phyloP scores from a whole-genome alignment of 495 filamentous ascomycete species.

The Penicillium turbatum region DNA sequence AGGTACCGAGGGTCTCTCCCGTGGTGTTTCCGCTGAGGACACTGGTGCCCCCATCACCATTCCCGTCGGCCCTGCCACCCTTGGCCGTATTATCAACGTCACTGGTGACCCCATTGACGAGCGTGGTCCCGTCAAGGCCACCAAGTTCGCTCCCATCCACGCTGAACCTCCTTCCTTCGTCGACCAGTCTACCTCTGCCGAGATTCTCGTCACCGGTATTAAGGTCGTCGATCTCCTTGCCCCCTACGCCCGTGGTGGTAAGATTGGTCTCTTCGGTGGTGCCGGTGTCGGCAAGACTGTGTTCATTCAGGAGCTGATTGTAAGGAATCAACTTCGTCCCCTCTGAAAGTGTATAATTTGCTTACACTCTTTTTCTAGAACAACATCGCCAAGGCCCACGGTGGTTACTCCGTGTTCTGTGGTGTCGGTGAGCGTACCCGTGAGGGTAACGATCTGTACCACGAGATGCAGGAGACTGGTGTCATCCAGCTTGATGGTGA shows the following conservation, averaged over 20 bases:
- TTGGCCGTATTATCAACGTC: constrained; percentile 99
- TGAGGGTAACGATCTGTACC: constrained; percentile 99
- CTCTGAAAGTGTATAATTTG: background rate
- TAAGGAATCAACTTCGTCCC: constrained; percentile 36
- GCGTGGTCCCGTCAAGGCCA: constrained; percentile 93
- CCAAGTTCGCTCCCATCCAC: constrained; percentile 86
- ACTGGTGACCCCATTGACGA: constrained; percentile 99
- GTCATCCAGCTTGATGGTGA: constrained; percentile 99
- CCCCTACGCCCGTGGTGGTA: constrained; percentile 99
- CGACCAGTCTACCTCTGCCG: constrained; percentile 92
- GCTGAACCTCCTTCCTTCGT: constrained; percentile 84
- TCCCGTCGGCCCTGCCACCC: constrained; percentile 89
- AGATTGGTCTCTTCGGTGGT: constrained; percentile 99
- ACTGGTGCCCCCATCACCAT: constrained; percentile 95
- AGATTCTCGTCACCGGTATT: constrained; percentile 98
- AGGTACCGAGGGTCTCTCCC: constrained; percentile 99
- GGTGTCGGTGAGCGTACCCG: constrained; percentile 99
- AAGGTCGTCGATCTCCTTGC: constrained; percentile 99
- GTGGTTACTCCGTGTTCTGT: constrained; percentile 99
- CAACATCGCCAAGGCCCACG: constrained; percentile 99
- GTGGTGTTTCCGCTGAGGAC: constrained; percentile 78
- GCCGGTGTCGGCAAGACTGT: constrained; percentile 99
- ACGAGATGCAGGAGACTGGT: constrained; percentile 99
- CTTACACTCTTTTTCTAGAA: constrained; percentile 50
- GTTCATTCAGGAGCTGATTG: constrained; percentile 99